phyloP scores from a whole-genome alignment of 2,329 filamentous ascomycete genomes.

The Dactylonectria estremocensis region DNA sequence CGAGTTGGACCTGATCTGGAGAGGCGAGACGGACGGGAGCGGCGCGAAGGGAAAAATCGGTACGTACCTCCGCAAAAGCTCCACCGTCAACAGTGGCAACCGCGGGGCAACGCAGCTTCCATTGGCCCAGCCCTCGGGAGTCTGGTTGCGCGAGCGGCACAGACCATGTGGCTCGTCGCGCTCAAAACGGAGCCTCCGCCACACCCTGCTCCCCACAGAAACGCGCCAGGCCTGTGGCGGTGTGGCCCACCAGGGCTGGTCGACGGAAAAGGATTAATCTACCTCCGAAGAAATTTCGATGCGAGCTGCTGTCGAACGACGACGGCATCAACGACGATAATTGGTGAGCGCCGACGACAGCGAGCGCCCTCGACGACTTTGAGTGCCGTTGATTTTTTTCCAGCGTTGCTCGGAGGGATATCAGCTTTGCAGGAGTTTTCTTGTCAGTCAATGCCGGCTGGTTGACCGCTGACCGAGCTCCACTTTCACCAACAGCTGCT shows the following conservation, averaged over 20 bases:
- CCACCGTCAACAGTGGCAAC: slow-evolving; percentile 69
- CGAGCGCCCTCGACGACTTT: slow-evolving; percentile 33
- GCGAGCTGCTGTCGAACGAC: slow-evolving; percentile 29
- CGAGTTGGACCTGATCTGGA: slow-evolving; percentile 31
- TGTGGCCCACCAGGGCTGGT: slow-evolving; percentile 25
- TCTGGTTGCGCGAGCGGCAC: slow-evolving; percentile 37
- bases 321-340: slow-evolving; percentile 32
- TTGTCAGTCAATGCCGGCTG: slow-evolving; percentile 27
- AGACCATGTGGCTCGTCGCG: slow-evolving; percentile 51
- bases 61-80: slow-evolving; percentile 41
- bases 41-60: slow-evolving; percentile 32
- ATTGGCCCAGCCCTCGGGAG: slow-evolving; percentile 59
- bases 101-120: slow-evolving; percentile 66
- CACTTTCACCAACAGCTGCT: slow-evolving; percentile 30
- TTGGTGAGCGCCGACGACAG: slow-evolving; percentile 39
- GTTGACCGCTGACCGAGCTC: slow-evolving; percentile 28
- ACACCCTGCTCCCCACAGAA: slow-evolving; percentile 25
- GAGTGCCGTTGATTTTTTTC: slow-evolving; percentile 27
- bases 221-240: slow-evolving; percentile 42
- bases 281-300: slow-evolving; percentile 50
- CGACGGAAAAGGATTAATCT: slow-evolving; percentile 47
- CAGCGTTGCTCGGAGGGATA: slow-evolving; percentile 22
- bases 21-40: slow-evolving; percentile 36
- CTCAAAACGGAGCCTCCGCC: slow-evolving; percentile 20
- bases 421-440: slow-evolving; percentile 26